Percentiles rank a stretch among this genome's conserved stretches.
phyloP scores from a whole-genome alignment of 768 basidiomycete genomes.

The Rhizopogon salebrosus region DNA sequence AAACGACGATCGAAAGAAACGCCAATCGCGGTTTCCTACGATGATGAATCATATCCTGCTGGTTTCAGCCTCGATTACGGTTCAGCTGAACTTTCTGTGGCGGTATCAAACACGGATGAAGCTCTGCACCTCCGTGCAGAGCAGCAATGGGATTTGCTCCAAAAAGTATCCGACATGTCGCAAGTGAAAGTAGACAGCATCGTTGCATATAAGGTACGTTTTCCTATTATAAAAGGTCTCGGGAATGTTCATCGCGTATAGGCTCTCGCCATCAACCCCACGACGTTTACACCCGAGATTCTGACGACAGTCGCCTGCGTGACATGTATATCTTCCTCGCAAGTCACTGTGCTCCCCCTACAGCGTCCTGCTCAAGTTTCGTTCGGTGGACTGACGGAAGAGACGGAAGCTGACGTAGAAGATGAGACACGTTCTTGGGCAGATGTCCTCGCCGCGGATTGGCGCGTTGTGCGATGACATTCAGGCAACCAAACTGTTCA shows the following conservation, averaged over 20 bases:
- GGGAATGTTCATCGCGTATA: slow-evolving; percentile 17
- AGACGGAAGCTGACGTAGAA: slow-evolving; percentile 14
- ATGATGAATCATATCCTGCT: background rate
- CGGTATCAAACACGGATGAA: background rate
- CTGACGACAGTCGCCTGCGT: slow-evolving; percentile 45
- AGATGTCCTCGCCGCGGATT: slow-evolving; percentile 25
- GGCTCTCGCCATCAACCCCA: slow-evolving; percentile 55
- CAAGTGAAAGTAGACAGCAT: slow-evolving; percentile 26
- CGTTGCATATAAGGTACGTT: slow-evolving; percentile 48
- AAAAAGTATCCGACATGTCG: slow-evolving; percentile 16
- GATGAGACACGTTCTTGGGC: slow-evolving; percentile 22
- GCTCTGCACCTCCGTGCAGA: slow-evolving; percentile 9
- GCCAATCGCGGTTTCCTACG: slow-evolving; percentile 10
- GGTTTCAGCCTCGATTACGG: slow-evolving; percentile 15
- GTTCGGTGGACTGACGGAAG: slow-evolving; percentile 20
- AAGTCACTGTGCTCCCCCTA: slow-evolving; percentile 13
- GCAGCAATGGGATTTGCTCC: slow-evolving; percentile 15
- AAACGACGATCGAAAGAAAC: slow-evolving; percentile 22
- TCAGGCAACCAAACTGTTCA: background rate
- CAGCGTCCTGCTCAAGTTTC: slow-evolving; percentile 18
- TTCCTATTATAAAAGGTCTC: background rate
- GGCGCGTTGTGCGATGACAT: slow-evolving; percentile 25
- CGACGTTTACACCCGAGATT: slow-evolving; percentile 55
- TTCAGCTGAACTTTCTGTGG: background rate
- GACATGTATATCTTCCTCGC: slow-evolving; percentile 7